A percentile compares a stretch with the other conserved stretches of the same genome.
Evolutionary conservation across 1,139 yeast species (phyloP).

Genomic region (Suhomyces maxii): DNA sequence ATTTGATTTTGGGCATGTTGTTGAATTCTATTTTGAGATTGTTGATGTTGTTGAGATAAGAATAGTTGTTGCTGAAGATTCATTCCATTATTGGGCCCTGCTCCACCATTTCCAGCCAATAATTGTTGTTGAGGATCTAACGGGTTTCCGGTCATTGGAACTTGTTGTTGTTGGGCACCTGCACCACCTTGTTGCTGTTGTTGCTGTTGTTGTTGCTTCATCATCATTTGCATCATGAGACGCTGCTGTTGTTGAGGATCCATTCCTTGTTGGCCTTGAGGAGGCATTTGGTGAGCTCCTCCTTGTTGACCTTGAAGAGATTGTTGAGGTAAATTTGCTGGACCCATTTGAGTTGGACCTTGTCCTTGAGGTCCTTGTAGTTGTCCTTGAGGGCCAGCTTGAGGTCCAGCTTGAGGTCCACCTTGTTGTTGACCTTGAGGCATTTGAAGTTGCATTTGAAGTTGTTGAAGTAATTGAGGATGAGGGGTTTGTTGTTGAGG

Average conservation of each 20-base stretch:
- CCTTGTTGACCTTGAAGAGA: conserved; percentile 12
- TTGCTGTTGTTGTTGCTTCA: conserved; percentile 24
- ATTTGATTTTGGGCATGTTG: conserved; percentile 55
- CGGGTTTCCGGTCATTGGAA: conserved; percentile 15
- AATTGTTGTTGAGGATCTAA: conserved; percentile 22
- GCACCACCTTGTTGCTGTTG: conserved; percentile 18
- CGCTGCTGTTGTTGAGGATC: conserved; percentile 21
- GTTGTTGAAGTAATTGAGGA: conserved; percentile 14
- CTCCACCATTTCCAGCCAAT: conserved; percentile 1
- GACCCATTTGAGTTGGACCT: background rate
- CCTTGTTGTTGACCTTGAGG: conserved; percentile 10
- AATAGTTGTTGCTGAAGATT: conserved; percentile 28
- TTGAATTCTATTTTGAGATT: conserved; percentile 39
- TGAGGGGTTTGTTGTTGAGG: conserved; percentile 10
- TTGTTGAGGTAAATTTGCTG: conserved; percentile 5
- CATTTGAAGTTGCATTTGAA: conserved; percentile 13
- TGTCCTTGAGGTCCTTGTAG: conserved; percentile 5
- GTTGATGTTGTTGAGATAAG: conserved; percentile 21
- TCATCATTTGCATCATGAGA: conserved; percentile 25
- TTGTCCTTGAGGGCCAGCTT: conserved; percentile 10
- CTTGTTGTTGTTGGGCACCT: conserved; percentile 14
- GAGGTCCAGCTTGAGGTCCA: conserved; percentile 6
- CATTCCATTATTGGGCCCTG: conserved; percentile 11
- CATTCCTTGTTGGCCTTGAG: conserved; percentile 13
- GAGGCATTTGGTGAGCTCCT: conserved; percentile 11